Evolutionary conservation across 495 filamentous ascomycete species (phyloP), one percentile per base, ranked within the genome.

Genomic region (Daldinia vernicosa): DNA sequence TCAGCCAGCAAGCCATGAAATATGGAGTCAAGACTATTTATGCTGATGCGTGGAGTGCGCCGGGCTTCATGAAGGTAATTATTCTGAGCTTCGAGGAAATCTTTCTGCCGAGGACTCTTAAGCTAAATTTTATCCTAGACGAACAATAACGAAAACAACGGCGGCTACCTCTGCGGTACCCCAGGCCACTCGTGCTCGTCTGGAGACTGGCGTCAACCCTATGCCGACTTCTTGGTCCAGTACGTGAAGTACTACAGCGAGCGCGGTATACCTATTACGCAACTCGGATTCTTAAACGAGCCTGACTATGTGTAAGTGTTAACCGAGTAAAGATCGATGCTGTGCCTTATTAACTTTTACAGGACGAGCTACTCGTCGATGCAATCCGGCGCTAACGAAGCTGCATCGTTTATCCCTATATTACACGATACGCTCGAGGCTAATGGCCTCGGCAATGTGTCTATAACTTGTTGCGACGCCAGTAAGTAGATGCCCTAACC

Each of bases 211-310:
- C 77, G 81, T 50, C 82, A 86, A 66, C 82, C 86, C 0, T 88
- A 87, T 63, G 86, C 86, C 6, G 75, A 87, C 67, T 86, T 84
- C 69, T 67, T 89, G 7, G 83, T 87, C 3, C 78, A 84, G 61
- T 87, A 87, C 60, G 74, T 86, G 24, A 72, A 84, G 65, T 80
- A 79, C 61, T 89, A 89, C 67, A 67, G 76, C 39, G 56, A 67
- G 12, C 74, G 54, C 14, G 86, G 85, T 1, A 82, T 88, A 26
- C 74, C 75, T 0, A 74, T 88, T 47, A 83, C 81, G 3, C 80
- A 84, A 61, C 62, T 89, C 15, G 86, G 86, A 6, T 88, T 86
- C 63, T 69, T 88, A 67, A 89, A 88, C 63, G 87, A 89, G 75
- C 87, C 86, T 0, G 83, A 88, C 59, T 83, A 77, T 6, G 75